Evolutionary conservation across 306 rosid genomes (phyloP).

Genomic region (Gastrolobium villosum): DNA sequence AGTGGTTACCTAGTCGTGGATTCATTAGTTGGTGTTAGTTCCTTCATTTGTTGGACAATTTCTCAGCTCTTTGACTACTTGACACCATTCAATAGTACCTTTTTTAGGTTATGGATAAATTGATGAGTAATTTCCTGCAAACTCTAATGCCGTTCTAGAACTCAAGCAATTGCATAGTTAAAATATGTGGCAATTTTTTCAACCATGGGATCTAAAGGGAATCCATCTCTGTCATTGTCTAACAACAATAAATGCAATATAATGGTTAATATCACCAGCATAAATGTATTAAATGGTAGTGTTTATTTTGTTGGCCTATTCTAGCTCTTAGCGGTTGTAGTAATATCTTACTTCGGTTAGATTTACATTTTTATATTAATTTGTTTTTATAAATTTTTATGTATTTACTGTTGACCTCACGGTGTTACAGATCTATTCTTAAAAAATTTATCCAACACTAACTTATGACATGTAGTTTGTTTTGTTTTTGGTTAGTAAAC

Average conservation of each 20-base stretch:
- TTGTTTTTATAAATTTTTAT: constrained; percentile 59
- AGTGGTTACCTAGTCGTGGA: not conserved
- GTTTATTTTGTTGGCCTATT: not conserved
- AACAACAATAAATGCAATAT: constrained; percentile 35
- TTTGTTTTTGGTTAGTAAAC: too few relatives aligned
- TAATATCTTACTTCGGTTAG: constrained; percentile 41
- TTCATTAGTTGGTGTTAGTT: not conserved
- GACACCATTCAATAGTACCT: not conserved
- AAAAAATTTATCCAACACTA: too few relatives aligned
- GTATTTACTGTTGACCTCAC: constrained; percentile 55
- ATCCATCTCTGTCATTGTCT: constrained; percentile 3
- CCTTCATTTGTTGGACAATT: constrained; percentile 21
- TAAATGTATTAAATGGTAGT: constrained; percentile 29
- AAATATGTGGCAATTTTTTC: not conserved
- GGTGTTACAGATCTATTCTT: too few relatives aligned
- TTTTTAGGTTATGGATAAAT: not conserved
- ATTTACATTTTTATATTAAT: constrained; percentile 47
- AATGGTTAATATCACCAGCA: constrained; percentile 10
- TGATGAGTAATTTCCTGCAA: constrained; percentile 5
- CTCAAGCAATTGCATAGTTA: constrained; percentile 6
- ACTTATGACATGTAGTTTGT: too few relatives aligned
- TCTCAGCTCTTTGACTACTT: not conserved
- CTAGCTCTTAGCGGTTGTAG: not conserved
- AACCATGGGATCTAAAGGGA: not conserved
- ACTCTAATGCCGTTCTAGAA: constrained; percentile 8